Evolutionary conservation across 768 basidiomycete genomes (phyloP), one percentile per base, ranked within the genome.

Genomic region (Naganishia vaughanmartiniae): DNA sequence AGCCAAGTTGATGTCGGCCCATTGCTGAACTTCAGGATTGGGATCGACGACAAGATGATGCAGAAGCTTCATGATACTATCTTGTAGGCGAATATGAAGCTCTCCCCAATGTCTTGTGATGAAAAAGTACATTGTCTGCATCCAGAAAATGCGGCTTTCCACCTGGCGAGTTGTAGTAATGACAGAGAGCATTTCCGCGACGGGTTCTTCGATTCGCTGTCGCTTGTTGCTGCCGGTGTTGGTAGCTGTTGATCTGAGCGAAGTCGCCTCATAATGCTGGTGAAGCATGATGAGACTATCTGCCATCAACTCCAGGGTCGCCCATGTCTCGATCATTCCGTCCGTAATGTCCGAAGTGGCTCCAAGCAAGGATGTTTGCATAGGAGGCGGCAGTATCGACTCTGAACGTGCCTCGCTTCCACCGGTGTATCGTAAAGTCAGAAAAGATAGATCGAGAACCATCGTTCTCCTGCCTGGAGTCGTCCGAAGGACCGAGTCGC

Each of bases 91-190:
- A 39, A 82, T 78, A 71, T 90, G 88, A 28, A 96, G 80, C 28
- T 83, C 77, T 17, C 73, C 31, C 91, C 91, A 93, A 77, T 94
- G 88, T 30, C 87, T 85, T 74, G 90, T 87, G 72, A 93, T 85
- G 77, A 96, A 84, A 83, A 97, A 96, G 28, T 94, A 86, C 3
- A 96, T 83, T 12, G 88, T 84, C 80, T 96, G 93, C 0, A 95
- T 81, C 73, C 56, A 53, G 14, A 77, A 69, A 85, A 83, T 82
- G 82, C 80, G 85, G 72, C 60, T 39, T 54, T 70, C 69, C 65
- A 74, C 42, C 4, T 46, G 65, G 24, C 67, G 51, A n/a, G 48
- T 51, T 48, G 65, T 30, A 4, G 65, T 83, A 70, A 89, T 84
- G 14, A 84, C 84, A 60, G 82, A 75, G 12, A 92, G 82, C 24